phyloP scores from a whole-genome alignment of 2,329 filamentous ascomycete genomes.

The Monosporascus ibericus region DNA sequence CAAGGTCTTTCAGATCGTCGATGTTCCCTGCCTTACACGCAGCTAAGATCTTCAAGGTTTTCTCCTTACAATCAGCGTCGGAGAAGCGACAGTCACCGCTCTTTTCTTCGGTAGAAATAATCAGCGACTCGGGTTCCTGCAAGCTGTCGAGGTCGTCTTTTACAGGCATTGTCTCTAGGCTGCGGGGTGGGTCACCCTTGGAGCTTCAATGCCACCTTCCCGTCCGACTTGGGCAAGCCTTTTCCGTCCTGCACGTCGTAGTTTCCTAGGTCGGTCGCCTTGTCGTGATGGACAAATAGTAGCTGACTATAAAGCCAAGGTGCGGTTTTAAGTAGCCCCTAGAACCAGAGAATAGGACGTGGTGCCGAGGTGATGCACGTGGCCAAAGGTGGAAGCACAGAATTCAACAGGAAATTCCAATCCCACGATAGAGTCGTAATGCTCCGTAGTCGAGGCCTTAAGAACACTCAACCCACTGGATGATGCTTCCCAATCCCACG shows the following conservation, averaged over 20 bases:
- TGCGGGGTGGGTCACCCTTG: neutral
- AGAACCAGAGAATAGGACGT: neutral
- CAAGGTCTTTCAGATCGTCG: conserved; percentile 48
- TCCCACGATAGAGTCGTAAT: too few relatives aligned
- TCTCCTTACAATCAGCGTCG: conserved; percentile 11
- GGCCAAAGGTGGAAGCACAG: neutral
- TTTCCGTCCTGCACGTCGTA: neutral
- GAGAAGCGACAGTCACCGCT: neutral
- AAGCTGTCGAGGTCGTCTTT: neutral
- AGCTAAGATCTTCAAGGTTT: conserved; percentile 44
- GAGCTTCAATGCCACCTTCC: neutral
- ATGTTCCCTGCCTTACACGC: conserved; percentile 57
- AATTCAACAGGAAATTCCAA: too few relatives aligned
- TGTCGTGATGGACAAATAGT: neutral
- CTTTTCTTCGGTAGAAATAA: neutral
- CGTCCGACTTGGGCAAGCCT: neutral
- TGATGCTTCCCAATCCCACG: too few relatives aligned
- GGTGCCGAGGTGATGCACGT: neutral
- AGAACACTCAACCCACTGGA: too few relatives aligned
- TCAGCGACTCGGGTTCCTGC: neutral
- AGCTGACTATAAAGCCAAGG: neutral
- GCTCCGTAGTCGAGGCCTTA: too few relatives aligned
- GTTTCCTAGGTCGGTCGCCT: neutral
- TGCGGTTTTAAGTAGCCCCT: neutral
- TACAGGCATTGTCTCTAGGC: neutral